phyloP scores from a whole-genome alignment of 129 eudicot genomes.

The Ambrosia artemisiifolia region DNA sequence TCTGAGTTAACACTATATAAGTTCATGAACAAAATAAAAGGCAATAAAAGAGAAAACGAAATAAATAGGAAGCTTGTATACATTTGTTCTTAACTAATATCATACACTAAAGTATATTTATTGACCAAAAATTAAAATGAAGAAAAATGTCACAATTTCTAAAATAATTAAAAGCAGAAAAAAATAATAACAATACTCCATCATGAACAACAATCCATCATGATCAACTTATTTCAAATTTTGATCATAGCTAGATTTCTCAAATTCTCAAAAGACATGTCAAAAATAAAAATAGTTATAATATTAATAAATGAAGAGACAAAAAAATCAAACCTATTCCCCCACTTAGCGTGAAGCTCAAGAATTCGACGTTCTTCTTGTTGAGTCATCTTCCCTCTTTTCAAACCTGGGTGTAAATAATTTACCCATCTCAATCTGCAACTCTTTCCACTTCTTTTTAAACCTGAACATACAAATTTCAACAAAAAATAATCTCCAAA shows the following conservation, averaged over 20 bases:
- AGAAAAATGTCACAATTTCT: not conserved
- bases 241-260: not conserved
- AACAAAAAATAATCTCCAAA: constrained; percentile 30
- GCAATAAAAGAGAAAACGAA: not conserved
- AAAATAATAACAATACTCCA: not conserved
- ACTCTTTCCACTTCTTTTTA: constrained; percentile 92
- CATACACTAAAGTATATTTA: not conserved
- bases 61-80: not conserved
- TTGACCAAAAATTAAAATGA: not conserved
- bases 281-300: not conserved
- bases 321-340: constrained; percentile 59
- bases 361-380: constrained; percentile 78
- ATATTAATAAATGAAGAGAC: not conserved
- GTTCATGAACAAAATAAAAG: constrained; percentile 5
- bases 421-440: constrained; percentile 95
- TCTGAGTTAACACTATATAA: not conserved
- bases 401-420: constrained; percentile 84
- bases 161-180: not conserved
- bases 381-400: constrained; percentile 89
- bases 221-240: not conserved
- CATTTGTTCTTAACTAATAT: not conserved
- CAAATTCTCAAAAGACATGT: not conserved
- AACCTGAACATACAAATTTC: constrained; percentile 47
- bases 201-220: not conserved
- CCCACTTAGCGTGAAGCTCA: constrained; percentile 89